Evolutionary conservation across 495 filamentous ascomycete species (phyloP), one percentile per base, ranked within the genome.

Genomic region (Penicillium dipodomyicola): DNA sequence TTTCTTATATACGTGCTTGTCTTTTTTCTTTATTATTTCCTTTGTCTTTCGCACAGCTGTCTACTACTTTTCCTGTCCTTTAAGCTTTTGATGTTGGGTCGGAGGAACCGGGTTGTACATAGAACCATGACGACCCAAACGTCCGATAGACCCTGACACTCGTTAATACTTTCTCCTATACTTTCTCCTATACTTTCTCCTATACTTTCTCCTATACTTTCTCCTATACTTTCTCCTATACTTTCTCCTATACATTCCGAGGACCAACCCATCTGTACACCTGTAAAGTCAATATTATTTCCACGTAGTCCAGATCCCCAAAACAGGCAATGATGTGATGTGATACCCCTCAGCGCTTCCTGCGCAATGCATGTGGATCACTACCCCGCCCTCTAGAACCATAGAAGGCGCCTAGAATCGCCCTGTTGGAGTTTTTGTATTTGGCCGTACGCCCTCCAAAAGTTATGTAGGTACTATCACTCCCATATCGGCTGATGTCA

Each of bases 401-500:
- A 27, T 30, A n/a, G 9, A 53, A 27, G 29, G 17, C 29, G 12
- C 11, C 35, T 49, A 20, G 47, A 33, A 33, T 33, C 19, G 1
- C 40, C 3, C 9, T 17, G 40, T 42, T 11, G 40, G 17, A 12
- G 22, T 1, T 46, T 14, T 11, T 4, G 10, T n/a, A 39, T n/a
- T n/a, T 39, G 12, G n/a, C 45, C 20, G 22, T 14, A 27, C 20
- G 9, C 22, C 19, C 25, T 37, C 35, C 27, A 22, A 56, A 42
- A 8, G 27, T 9, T 29, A 29, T 7, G 44, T 46, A 57, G 46
- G 54, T 55, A 55, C 43, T 39, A 30, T 25, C 8, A 46, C 12
- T 5, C 12, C 4, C 10, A 56, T 56, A 29, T 56, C 43, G 48
- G 35, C 54, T 64, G 62, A 64, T 61, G 62, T 64, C 62, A 64